Evolutionary conservation across 164 flowering plant species (phyloP), one percentile per base, ranked within the genome.

Genomic region (Liquidambar formosana): DNA sequence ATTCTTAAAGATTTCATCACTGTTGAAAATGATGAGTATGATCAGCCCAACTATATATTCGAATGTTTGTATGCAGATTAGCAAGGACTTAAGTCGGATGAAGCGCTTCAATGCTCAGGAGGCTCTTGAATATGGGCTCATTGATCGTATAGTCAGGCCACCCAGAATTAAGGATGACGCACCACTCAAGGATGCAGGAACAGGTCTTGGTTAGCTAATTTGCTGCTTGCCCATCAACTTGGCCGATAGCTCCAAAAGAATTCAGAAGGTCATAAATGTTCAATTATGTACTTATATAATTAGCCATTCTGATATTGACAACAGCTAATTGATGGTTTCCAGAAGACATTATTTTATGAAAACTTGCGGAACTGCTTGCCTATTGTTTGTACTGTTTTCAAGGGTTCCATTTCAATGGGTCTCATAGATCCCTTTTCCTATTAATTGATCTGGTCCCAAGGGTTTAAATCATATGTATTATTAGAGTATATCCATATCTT

Each of bases 81-180:
- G 77, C 73, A 74, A 87, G 75, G 99, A 94, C 75, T 65, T 94
- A 56, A 77, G 84, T 19, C 53, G 85, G 51, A 68, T 78, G 79
- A 92, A 86, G 79, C 80, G 85, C 27, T 88, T 91, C 62, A 80
- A 68, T 65, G 87, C 96, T 18, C 80, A 87, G 66, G 89, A 89
- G 77, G 97, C 97, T 69, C 71, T 94, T 27, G 99, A 92, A 47
- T 94, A 94, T 77, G 97, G 99, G 19, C 83, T 94, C 16, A 86
- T 92, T 63, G 99, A 94, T 80, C 88, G 88, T 2, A 79, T 94
- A 21, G 78, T 81, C 46, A 81, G 90, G 83, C 96, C 96, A 19
- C 79, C 89, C 0, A 82, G 82, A 26, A 73, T 84, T 18, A 85
- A 85, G 73, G 81, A 82, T 5, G 89, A 87, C 69, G 82, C 81